Evolutionary conservation across 192 early-diverging fungal species (phyloP).

Genomic region (Paraglomus brasilianum): DNA sequence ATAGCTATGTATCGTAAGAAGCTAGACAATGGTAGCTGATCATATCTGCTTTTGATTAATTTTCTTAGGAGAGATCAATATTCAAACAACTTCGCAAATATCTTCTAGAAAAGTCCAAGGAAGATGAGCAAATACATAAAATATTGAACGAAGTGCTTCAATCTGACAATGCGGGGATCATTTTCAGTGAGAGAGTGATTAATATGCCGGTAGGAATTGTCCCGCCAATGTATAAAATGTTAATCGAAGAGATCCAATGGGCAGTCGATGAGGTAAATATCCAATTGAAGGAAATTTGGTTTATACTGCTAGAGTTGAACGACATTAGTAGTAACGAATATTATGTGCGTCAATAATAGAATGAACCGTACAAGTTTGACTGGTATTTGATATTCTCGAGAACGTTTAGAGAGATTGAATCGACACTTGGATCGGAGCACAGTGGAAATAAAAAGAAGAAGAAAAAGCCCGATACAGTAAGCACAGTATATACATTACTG

Average conservation of each 20-base stretch:
- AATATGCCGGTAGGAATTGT: slow-evolving; percentile 96
- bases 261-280: slow-evolving; percentile 65
- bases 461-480: slow-evolving; percentile 47
- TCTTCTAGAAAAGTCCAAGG: slow-evolving; percentile 59
- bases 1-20: background rate
- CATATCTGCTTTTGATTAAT: no score
- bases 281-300: background rate
- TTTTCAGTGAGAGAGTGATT: slow-evolving; percentile 87
- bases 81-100: slow-evolving; percentile 47
- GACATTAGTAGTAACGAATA: background rate
- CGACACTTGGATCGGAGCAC: slow-evolving; percentile 53
- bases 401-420: slow-evolving; percentile 76
- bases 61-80: slow-evolving; percentile 6
- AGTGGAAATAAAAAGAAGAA: slow-evolving; percentile 24
- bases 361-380: slow-evolving; percentile 75
- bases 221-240: slow-evolving; percentile 89
- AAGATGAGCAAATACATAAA: slow-evolving; percentile 40
- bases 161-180: slow-evolving; percentile 50
- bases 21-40: background rate
- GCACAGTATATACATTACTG: background rate
- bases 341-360: slow-evolving; percentile 42
- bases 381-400: slow-evolving; percentile 80
- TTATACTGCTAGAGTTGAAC: background rate
- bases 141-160: slow-evolving; percentile 39
- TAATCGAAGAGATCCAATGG: slow-evolving; percentile 77